Conservation (phyloP, 495 filamentous ascomycete genomes). For the Cercophora scortea region DNA sequence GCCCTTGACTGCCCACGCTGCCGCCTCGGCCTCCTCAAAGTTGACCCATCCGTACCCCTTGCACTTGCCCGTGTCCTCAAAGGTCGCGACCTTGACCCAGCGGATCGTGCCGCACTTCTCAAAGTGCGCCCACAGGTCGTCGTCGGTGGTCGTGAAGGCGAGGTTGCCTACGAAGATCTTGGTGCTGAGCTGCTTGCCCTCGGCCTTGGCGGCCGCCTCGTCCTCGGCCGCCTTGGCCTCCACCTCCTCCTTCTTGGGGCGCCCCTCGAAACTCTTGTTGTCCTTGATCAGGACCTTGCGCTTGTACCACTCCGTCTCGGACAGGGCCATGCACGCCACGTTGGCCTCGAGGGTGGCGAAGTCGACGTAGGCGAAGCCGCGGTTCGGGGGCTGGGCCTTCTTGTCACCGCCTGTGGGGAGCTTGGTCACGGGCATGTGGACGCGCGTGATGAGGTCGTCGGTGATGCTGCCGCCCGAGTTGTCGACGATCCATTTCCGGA, state of each 20-base stretch:
- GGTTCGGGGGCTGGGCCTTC: slow-evolving; percentile 43
- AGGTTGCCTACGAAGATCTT: slow-evolving; percentile 92
- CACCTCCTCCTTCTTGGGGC: slow-evolving; percentile 44
- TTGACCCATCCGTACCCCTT: slow-evolving; percentile 95
- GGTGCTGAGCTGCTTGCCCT: slow-evolving; percentile 49
- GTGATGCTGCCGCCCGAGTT: slow-evolving; percentile 55
- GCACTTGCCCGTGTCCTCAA: slow-evolving; percentile 95
- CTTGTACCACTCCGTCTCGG: slow-evolving; percentile 66
- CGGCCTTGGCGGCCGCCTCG: slow-evolving; percentile 21
- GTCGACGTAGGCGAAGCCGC: slow-evolving; percentile 94
- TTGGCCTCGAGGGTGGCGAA: slow-evolving; percentile 63
- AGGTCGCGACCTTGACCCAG: slow-evolving; percentile 81
- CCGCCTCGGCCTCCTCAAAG: slow-evolving; percentile 70
- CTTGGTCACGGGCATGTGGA: slow-evolving; percentile 64
- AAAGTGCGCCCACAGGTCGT: slow-evolving; percentile 72
- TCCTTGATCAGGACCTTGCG: slow-evolving; percentile 88
- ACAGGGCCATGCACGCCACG: slow-evolving; percentile 64
- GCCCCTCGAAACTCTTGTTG: slow-evolving; percentile 74
- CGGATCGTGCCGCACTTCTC: slow-evolving; percentile 69
- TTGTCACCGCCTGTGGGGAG: slow-evolving; percentile 17
- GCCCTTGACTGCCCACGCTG: slow-evolving; percentile 72
- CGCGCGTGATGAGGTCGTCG: slow-evolving; percentile 64
- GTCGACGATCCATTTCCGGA: slow-evolving; percentile 68
- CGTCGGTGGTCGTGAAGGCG: slow-evolving; percentile 74
- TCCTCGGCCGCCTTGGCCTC: slow-evolving; percentile 12